Conservation (phyloP, 1,284 basidiomycete species). For the Ustilago esculenta region DNA sequence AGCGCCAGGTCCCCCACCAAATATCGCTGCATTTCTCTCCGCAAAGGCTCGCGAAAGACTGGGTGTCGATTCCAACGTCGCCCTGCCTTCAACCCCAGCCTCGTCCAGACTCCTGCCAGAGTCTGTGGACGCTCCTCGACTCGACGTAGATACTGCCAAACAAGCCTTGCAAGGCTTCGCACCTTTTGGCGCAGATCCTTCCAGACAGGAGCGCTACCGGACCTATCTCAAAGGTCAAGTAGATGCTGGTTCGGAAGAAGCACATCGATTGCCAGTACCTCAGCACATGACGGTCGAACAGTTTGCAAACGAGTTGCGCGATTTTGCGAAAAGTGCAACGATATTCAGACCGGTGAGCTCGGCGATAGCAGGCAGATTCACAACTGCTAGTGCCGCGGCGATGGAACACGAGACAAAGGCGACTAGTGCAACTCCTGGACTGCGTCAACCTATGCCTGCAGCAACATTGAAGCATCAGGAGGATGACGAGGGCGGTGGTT, state of each 20-base stretch:
- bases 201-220: constrained; percentile 85
- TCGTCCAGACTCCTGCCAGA: too few relatives aligned
- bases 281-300: constrained; percentile 71
- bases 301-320: constrained; percentile 82
- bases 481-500: constrained; percentile 58
- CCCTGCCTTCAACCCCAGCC: constrained; percentile 26
- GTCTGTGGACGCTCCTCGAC: constrained; percentile 74
- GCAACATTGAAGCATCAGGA: constrained; percentile 27
- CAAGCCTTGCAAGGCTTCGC: constrained; percentile 88
- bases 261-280: constrained; percentile 70
- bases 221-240: constrained; percentile 82
- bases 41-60: constrained; percentile 87
- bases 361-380: constrained; percentile 92
- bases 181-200: constrained; percentile 81
- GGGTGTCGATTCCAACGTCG: constrained; percentile 72
- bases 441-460: constrained; percentile 68
- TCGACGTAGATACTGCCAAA: constrained; percentile 81
- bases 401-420: constrained; percentile 64
- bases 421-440: constrained; percentile 71
- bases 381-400: constrained; percentile 71
- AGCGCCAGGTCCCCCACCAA: constrained; percentile 76
- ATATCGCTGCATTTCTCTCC: constrained; percentile 91
- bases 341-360: constrained; percentile 91
- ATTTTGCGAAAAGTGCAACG: constrained; percentile 85
- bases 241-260: constrained; percentile 65